Percentiles rank a stretch among this genome's conserved stretches.
These are phyloP conservation scores for Amborella trichopoda DNA, from an alignment of 164 flowering plant genomes.

Conservation along the genomic window DNA sequence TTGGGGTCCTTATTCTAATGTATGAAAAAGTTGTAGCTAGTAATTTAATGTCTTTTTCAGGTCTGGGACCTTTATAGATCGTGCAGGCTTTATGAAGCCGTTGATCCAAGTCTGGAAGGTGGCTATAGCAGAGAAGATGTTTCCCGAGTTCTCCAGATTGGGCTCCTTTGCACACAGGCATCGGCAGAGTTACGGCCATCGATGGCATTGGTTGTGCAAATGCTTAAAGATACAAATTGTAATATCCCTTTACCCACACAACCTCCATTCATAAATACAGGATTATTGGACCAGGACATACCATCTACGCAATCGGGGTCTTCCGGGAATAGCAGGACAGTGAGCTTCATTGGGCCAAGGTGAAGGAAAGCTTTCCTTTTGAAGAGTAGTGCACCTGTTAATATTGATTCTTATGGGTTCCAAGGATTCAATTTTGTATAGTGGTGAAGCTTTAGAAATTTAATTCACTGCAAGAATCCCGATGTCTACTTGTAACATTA, in stretches of 20 bases:
- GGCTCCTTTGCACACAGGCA: slow-evolving; percentile 71
- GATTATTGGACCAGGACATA: slow-evolving; percentile 8
- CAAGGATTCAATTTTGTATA: no score
- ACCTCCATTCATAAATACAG: slow-evolving; percentile 7
- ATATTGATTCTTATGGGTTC: no score
- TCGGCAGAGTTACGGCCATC: slow-evolving; percentile 59
- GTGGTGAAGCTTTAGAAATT: no score
- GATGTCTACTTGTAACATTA: no score
- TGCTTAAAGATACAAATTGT: slow-evolving; percentile 25
- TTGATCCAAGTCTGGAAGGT: slow-evolving; percentile 41
- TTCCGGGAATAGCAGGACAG: slow-evolving; percentile 35
- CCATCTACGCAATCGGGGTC: slow-evolving; percentile 12
- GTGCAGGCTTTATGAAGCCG: slow-evolving; percentile 35
- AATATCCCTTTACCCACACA: slow-evolving; percentile 22
- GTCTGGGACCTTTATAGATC: slow-evolving; percentile 47
- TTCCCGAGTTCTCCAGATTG: slow-evolving; percentile 43
- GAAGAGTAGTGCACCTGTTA: no score
- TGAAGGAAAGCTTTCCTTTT: no score
- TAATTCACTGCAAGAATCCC: no score
- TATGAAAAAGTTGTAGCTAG: background rate
- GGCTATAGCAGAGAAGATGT: slow-evolving; percentile 36
- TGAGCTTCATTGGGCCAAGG: slow-evolving; percentile 41
- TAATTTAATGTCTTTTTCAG: slow-evolving; percentile 23
- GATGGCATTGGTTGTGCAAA: slow-evolving; percentile 61
- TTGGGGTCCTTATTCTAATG: background rate